Evolutionary conservation across 2,329 filamentous ascomycete species (phyloP), one percentile per base, ranked within the genome.

Genomic region (Metarhizium rileyi): DNA sequence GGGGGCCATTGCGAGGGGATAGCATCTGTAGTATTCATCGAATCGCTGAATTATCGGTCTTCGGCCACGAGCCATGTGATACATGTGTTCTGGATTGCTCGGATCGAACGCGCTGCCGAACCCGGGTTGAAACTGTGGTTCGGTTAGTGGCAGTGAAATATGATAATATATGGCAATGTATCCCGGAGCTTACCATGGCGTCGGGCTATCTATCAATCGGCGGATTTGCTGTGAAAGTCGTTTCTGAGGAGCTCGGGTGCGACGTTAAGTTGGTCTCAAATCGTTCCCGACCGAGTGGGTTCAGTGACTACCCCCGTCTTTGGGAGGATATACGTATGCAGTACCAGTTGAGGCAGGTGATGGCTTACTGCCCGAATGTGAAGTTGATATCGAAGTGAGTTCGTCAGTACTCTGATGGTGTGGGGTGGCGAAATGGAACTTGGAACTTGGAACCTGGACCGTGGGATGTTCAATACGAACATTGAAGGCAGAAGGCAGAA

Each of bases 1-100:
- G 12, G 90, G 89, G 54, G 95, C 82, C 90, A 98, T 97, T 60
- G 85, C 83, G 61, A 96, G 80, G 41, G 93, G 93, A 63, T 97
- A 98, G 74, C 90, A 96, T 61, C 93, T 85, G 71, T 96, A 97
- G 73, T 95, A 97, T 69, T 98, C 93, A 68, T 98, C 91, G 72
- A 98, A 98, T 53, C 90, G 87, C 60, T 89, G 86, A 48, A 73
- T 58, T 70, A 75, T 61, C 66, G 74, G 67, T 48, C 74, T 69
- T 52, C 76, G 72, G 50, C 70, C 67, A 51, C 65, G 67, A 35
- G 71, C 71, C 68, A 76, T 70, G 61, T 71, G 71, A 61, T 70
- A 73, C 60, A 76, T 69, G 51, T 72, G 66, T 27, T 70, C 67
- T n/a, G 73, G 69, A 57, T 76, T 71, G 53, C 63, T 65, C 51